Base-by-base conservation (phyloP, 495 filamentous ascomycete species). In the Annulohypoxylon maeteangense region DNA sequence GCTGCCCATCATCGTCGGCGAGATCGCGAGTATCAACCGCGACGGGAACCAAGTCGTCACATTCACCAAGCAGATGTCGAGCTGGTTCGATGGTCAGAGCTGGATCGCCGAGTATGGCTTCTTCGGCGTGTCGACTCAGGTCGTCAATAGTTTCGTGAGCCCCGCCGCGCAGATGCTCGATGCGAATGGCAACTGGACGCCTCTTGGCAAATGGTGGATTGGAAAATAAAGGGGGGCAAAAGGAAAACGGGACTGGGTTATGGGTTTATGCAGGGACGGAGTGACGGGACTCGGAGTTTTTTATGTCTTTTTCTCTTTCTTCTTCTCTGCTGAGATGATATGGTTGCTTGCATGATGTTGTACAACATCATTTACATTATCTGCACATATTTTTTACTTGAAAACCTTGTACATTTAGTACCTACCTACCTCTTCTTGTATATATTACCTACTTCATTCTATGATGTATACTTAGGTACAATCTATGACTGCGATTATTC, bases 31-130 rank as follows among this genome's bases (percentile, higher is more conserved):
- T 7, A 78, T 78, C 25, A 76, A 72, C 12, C 70, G 78, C 12
- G 63, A 81, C 18, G 44, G 62, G 14, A 58, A 68, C 3, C 71
- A 80, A 10, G 81, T 84, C 16, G 34, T 70, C 2, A 47, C 29
- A 5, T 84, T 84, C 60, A 83, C 80, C 14, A 74, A 70, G n/a
- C 32, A 77, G 48, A 29, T 81, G 12, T 71, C 74, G 25, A 80
- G 80, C 47, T 83, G 77, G 79, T 77, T 81, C 72, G 82, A 83
- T 56, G 47, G 71, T 38, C 75, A 70, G 48, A 67, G 53, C 10
- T 82, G 78, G 76, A 57, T 84, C 1, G 74, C 65, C 40, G 79
- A 83, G 58, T 83, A 84, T 70, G 76, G 75, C n/a, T 81, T 81
- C 65, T 82, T 82, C 63, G 81, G 81, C 4, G 81, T 79, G 34